Percentiles rank a stretch among this genome's conserved stretches.
Evolutionary conservation across 2,329 filamentous ascomycete genomes (phyloP).

Genomic region (Talaromyces marneffei): DNA sequence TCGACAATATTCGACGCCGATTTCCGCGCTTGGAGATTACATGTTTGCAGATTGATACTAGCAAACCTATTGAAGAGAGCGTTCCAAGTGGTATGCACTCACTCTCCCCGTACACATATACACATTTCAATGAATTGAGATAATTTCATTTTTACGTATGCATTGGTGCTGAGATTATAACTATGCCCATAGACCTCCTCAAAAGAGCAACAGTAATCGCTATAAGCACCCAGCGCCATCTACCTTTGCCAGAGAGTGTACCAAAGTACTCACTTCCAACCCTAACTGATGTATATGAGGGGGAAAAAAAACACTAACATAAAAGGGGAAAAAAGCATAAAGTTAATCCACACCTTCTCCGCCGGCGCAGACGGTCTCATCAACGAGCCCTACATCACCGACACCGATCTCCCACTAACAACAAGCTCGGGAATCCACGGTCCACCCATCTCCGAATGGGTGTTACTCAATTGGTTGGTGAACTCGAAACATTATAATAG

Average conservation of each 20-base stretch:
- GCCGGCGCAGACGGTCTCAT: slow-evolving; percentile 54
- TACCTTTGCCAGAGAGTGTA: slow-evolving; percentile 13
- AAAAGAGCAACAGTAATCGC: slow-evolving; percentile 8
- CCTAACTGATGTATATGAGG: background rate
- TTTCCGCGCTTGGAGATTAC: slow-evolving; percentile 10
- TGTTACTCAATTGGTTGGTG: slow-evolving; percentile 57
- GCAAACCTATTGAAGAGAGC: slow-evolving; percentile 6
- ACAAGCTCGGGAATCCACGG: slow-evolving; percentile 54
- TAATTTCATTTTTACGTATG: too few species aligned
- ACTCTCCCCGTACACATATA: too few species aligned
- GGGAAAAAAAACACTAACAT: slow-evolving; percentile 12
- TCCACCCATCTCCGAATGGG: slow-evolving; percentile 63
- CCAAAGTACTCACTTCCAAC: slow-evolving; percentile 1
- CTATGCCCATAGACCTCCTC: background rate
- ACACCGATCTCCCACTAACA: slow-evolving; percentile 49
- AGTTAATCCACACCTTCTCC: slow-evolving; percentile 53
- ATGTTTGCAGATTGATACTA: background rate
- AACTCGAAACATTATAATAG: slow-evolving; percentile 50
- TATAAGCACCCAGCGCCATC: background rate
- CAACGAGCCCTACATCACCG: slow-evolving; percentile 48
- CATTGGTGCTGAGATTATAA: background rate
- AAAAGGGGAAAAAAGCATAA: slow-evolving; percentile 28
- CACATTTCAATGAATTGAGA: too few species aligned
- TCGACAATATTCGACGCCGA: slow-evolving; percentile 5
- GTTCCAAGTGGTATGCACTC: slow-evolving; percentile 10